These are phyloP conservation scores for Metroxylon sagu DNA, from an alignment of 176 grass and related monocot genomes.

Conservation along the genomic window DNA sequence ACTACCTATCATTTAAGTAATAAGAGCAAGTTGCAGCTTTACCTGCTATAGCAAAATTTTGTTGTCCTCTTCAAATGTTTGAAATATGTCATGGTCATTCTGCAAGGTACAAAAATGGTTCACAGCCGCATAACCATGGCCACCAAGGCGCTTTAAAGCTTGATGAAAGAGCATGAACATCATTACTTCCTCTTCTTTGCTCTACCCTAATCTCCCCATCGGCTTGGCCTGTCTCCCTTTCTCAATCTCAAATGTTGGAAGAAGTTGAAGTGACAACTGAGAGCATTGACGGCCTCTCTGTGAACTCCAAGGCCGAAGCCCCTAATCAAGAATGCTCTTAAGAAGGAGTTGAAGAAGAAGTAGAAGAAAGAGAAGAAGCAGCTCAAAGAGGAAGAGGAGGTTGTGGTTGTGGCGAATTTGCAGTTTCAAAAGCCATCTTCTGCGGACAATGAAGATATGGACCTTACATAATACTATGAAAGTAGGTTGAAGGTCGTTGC, in stretches of 20 bases:
- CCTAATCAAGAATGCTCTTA: constrained; percentile 28
- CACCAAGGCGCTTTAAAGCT: constrained; percentile 84
- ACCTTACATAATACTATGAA: constrained; percentile 81
- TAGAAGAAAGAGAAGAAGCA: constrained; percentile 76
- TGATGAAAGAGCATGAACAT: constrained; percentile 82
- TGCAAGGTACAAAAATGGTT: constrained; percentile 70
- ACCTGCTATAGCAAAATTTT: constrained; percentile 94
- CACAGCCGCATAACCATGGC: constrained; percentile 94
- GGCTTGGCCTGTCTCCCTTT: neutral
- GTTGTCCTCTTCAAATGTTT: constrained; percentile 97
- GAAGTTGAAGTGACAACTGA: neutral
- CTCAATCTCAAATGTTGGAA: neutral
- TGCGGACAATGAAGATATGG: constrained; percentile 74
- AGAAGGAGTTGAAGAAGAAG: constrained; percentile 86
- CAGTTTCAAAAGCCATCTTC: constrained; percentile 30
- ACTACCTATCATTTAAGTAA: neutral
- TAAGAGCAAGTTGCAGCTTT: constrained; percentile 14
- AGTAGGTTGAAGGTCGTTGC: constrained; percentile 63
- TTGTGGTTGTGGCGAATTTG: constrained; percentile 6
- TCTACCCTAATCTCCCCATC: neutral
- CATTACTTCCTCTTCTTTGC: neutral
- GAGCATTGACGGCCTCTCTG: neutral
- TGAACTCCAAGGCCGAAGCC: neutral
- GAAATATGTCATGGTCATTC: constrained; percentile 98
- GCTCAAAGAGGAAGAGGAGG: constrained; percentile 78